Evolutionary conservation across 305 asterid species (phyloP), one percentile per base, ranked within the genome.

Genomic region (Salvia sclarea): DNA sequence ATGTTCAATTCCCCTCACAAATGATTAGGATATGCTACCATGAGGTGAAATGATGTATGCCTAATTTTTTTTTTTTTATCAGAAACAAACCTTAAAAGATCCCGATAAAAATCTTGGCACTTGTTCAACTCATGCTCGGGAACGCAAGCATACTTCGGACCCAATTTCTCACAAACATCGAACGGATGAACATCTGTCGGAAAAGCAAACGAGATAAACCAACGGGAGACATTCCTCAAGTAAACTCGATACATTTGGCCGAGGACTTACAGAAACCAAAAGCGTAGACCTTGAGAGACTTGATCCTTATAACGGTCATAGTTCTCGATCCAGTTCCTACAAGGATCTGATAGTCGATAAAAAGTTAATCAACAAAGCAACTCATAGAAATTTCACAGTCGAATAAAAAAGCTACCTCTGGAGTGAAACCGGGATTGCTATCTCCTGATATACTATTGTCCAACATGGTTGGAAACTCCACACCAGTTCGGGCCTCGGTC

Each of bases 251-350:
- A 63, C 28, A 58, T 30, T 53, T 40, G 74, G 66, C n/a, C 40
- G 50, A 64, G 65, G 68, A 86, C 98, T 88, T 84, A 95, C 99
- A 95, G 76, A 95, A 92, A 58, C 98, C 99, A 79, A 88, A 95
- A 56, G 99, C 99, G 64, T 95, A 95, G 72, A 95, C 76, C 78
- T 88, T 87, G 59, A 95, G 83, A 67, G 99, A 84, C 75, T 95
- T 92, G 67, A 95, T 86, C 80, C 89, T 84, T 76, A 95, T 75
- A 61, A 92, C 79, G 66, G 83, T 95, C 95, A 91, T 84, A 52
- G 75, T 86, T 81, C 94, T 89, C 37, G 98, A 88, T 68, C 99
- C 99, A 70, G 99, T 89, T 76, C 96, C 99, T 66, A 95, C 99
- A 82, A 95, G 98, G 71, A 95, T 85, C 99, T 95, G 83, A 80